phyloP scores from a whole-genome alignment of 441 rosid species.

The Populus trichocarpa region DNA sequence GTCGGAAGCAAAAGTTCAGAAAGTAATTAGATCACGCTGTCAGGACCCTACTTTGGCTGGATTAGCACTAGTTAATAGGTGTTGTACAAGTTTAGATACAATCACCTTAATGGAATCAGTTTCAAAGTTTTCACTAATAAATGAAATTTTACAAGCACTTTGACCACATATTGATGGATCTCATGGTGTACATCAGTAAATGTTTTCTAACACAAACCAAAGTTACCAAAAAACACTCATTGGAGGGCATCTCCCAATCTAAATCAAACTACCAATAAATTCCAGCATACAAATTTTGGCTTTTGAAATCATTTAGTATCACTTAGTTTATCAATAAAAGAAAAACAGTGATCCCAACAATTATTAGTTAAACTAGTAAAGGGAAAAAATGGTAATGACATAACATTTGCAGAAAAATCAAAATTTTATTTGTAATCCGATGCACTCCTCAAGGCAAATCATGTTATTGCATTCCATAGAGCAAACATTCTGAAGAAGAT shows the following conservation, averaged over 20 bases:
- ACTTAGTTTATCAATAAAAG: too few relatives aligned
- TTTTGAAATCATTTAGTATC: neutral
- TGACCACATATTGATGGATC: neutral
- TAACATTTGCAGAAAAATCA: neutral
- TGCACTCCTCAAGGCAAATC: neutral
- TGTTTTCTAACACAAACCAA: slow-evolving; percentile 6
- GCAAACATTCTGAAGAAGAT: neutral
- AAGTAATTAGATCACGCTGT: neutral
- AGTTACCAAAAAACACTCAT: neutral
- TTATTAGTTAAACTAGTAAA: neutral
- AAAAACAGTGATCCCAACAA: too few relatives aligned
- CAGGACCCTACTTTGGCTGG: neutral
- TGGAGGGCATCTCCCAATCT: neutral
- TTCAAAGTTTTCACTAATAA: neutral
- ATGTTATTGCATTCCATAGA: neutral
- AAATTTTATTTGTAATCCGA: neutral
- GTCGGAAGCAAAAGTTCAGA: neutral
- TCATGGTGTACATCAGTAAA: neutral
- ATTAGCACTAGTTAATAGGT: neutral
- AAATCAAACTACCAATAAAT: neutral
- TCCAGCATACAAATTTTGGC: neutral
- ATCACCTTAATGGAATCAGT: neutral
- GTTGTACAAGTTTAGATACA: neutral
- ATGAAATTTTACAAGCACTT: neutral
- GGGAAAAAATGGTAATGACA: neutral